These are phyloP conservation scores for Cercospora sp. DNA, from an alignment of 2,329 filamentous ascomycete genomes.

Conservation along the genomic window DNA sequence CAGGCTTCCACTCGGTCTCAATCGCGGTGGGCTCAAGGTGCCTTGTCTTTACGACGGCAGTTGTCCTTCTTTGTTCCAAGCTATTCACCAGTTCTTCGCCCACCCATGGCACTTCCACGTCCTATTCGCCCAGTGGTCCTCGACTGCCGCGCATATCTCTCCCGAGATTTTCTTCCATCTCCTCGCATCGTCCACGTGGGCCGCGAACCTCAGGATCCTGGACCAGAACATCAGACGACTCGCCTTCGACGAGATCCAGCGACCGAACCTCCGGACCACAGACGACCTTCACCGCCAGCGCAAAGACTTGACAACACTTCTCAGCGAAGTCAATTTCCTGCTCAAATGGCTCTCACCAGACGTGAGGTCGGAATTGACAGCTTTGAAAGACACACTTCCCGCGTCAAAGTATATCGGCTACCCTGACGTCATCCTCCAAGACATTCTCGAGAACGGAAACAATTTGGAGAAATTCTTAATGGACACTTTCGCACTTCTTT, in stretches of 20 bases:
- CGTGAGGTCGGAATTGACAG: background rate
- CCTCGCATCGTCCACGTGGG: background rate
- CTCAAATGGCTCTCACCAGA: background rate
- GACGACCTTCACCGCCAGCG: background rate
- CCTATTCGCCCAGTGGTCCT: background rate
- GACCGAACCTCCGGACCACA: background rate
- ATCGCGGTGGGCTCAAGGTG: background rate
- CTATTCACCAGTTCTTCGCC: background rate
- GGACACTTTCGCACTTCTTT: background rate
- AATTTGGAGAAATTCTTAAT: background rate
- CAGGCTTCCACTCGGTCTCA: background rate
- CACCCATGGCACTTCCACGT: background rate
- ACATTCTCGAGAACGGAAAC: background rate
- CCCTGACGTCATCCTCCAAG: background rate
- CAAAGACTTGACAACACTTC: background rate
- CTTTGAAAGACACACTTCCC: background rate
- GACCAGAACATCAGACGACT: background rate
- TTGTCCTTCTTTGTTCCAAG: background rate
- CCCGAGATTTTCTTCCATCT: background rate
- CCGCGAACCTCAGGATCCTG: background rate
- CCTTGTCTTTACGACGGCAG: background rate
- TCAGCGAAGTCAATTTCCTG: background rate
- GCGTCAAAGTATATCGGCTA: background rate
- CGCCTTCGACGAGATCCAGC: background rate
- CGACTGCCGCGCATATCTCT: background rate